phyloP scores from a whole-genome alignment of 108 stramenopile species.

The Parmales sp. region DNA sequence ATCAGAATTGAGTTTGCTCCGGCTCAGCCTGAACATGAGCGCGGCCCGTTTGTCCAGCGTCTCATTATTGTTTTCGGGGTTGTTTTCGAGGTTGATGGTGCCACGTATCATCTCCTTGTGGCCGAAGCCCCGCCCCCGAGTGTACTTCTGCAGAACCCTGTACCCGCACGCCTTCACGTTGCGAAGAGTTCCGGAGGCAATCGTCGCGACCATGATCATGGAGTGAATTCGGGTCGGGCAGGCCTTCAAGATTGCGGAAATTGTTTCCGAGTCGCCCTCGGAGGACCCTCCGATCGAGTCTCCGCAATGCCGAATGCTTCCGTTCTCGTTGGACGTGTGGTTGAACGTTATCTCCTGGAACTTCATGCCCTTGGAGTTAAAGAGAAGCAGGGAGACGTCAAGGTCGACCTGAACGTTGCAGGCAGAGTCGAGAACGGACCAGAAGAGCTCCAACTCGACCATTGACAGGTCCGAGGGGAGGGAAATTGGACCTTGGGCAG shows the following conservation, averaged over 20 bases:
- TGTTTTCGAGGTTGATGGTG: neutral
- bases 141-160: neutral
- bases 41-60: neutral
- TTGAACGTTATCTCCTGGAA: neutral
- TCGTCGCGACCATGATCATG: neutral
- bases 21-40: neutral
- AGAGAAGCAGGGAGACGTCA: constrained; percentile 3
- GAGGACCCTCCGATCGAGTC: neutral
- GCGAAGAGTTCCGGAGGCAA: neutral
- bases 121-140: neutral
- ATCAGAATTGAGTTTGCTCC: neutral
- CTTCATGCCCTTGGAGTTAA: neutral
- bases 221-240: neutral
- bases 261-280: constrained; percentile 3
- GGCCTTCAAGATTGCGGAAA: neutral
- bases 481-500: no score
- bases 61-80: neutral
- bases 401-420: constrained; percentile 1
- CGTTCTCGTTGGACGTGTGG: neutral
- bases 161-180: neutral
- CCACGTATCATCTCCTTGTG: neutral
- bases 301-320: neutral
- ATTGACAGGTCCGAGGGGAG: neutral
- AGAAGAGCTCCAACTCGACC: neutral
- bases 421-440: neutral